Conservation (phyloP, 768 basidiomycete species). For the Lactarius trivialis region DNA sequence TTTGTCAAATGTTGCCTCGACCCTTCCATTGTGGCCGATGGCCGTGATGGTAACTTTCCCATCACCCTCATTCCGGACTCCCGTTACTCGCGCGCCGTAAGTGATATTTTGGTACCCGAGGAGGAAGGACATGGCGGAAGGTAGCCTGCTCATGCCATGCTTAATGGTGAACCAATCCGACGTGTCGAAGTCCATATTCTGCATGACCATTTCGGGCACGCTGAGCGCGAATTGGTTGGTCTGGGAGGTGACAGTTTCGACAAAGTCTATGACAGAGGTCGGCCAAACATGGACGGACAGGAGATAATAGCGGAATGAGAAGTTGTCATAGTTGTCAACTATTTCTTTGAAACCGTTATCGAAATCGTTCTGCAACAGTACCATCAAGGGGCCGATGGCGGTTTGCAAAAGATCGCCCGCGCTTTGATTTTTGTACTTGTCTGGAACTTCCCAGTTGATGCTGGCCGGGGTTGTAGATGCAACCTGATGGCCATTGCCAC, state of each 20-base stretch:
- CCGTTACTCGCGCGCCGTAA: slow-evolving; percentile 9
- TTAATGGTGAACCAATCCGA: slow-evolving; percentile 23
- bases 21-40: neutral
- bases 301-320: slow-evolving; percentile 25
- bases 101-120: slow-evolving; percentile 24
- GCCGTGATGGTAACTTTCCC: slow-evolving; percentile 17
- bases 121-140: slow-evolving; percentile 23
- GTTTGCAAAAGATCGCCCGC: slow-evolving; percentile 15
- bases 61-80: neutral
- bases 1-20: slow-evolving; percentile 22
- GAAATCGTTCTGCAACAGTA: slow-evolving; percentile 15
- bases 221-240: slow-evolving; percentile 27
- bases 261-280: slow-evolving; percentile 22
- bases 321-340: slow-evolving; percentile 20
- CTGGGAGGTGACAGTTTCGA: slow-evolving; percentile 25
- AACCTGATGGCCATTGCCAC: slow-evolving; percentile 3
- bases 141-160: slow-evolving; percentile 24
- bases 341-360: slow-evolving; percentile 15
- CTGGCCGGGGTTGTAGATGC: neutral
- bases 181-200: slow-evolving; percentile 25
- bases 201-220: slow-evolving; percentile 26
- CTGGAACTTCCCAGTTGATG: slow-evolving; percentile 17
- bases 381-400: slow-evolving; percentile 16
- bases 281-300: slow-evolving; percentile 16
- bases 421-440: slow-evolving; percentile 8